Base-by-base conservation (phyloP, 129 eudicot genomes). In the Centrapalus pauciflorus region DNA sequence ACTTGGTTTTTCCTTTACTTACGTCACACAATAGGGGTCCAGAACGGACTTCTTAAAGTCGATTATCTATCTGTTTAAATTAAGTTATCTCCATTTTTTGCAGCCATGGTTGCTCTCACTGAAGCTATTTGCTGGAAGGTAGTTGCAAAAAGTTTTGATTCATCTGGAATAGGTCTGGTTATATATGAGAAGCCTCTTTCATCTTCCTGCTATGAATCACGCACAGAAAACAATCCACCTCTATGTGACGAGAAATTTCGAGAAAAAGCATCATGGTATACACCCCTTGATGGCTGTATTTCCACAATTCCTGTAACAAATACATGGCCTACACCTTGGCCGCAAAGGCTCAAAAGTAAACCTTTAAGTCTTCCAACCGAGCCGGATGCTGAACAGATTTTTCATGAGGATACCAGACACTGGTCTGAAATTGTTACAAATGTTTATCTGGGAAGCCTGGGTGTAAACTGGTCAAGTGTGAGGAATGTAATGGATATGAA, bases 401-500 rank as follows among this genome's bases (percentile, higher is more conserved):
- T 85, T 66, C 23, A 51, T 25, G 86, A 69, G 38, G 99, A 89
- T 75, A 94, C 90, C 48, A 80, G 41, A 54, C 86, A 73, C 70
- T 89, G 97, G 99, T 78, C 95, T 69, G 85, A 90, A 48, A 71
- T 80, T 50, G 97, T 89, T 55, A 71, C 83, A 25, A 88, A 84
- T 55, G 87, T 94, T 54, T 94, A 94, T 72, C 58, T 84, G 32
- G 75, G 73, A 71, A 80, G 69, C 50, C 83, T 89, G 62, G 80
- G 69, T 48, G 78, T 94, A 56, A 81, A 86, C 55, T 94, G 97
- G 99, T 77, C 93, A 21, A 82, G 63, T 7, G 87, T 89, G 63
- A 79, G 99, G 55, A 94, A 94, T 58, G 92, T 89, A 3, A 86
- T 94, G 97, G 99, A 94, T 67, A 94, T 94, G 99, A 94, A 81